phyloP scores from a whole-genome alignment of 331 rosid genomes.

The Saraca asoca region DNA sequence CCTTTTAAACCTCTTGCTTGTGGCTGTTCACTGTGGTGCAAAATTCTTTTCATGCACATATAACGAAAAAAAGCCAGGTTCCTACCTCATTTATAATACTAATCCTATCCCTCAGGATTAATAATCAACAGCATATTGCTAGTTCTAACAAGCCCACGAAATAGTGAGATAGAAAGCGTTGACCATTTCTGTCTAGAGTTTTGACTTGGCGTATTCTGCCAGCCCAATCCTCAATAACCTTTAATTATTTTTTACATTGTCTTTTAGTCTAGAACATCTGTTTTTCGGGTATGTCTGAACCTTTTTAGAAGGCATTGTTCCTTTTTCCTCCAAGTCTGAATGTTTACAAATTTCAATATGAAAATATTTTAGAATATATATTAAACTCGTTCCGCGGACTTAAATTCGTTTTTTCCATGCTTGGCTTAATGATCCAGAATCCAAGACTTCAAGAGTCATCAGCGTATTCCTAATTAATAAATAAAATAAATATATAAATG shows the following conservation, averaged over 20 bases:
- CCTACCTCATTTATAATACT: slow-evolving; percentile 43
- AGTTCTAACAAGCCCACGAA: background rate
- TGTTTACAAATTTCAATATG: background rate
- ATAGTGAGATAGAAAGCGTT: background rate
- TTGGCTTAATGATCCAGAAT: slow-evolving; percentile 36
- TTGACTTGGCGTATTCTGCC: background rate
- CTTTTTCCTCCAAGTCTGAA: background rate
- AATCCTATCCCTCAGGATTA: slow-evolving; percentile 39
- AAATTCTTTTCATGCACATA: slow-evolving; percentile 26
- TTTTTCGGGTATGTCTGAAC: slow-evolving; percentile 5
- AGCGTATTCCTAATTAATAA: background rate
- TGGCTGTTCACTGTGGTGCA: slow-evolving; percentile 18
- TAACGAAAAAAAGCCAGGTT: slow-evolving; percentile 30
- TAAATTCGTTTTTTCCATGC: background rate
- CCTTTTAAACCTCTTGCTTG: no score
- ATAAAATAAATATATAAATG: background rate
- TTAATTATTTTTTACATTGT: slow-evolving; percentile 4
- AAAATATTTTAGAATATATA: background rate
- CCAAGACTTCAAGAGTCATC: slow-evolving; percentile 2
- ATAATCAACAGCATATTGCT: slow-evolving; percentile 24
- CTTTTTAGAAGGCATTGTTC: slow-evolving; percentile 10
- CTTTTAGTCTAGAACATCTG: slow-evolving; percentile 13
- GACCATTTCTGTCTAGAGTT: slow-evolving; percentile 1
- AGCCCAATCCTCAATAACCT: slow-evolving; percentile 1
- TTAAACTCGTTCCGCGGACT: background rate